Evolutionary conservation across 352 stramenopile species (phyloP).

Genomic region (Phytophthora pluvialis): DNA sequence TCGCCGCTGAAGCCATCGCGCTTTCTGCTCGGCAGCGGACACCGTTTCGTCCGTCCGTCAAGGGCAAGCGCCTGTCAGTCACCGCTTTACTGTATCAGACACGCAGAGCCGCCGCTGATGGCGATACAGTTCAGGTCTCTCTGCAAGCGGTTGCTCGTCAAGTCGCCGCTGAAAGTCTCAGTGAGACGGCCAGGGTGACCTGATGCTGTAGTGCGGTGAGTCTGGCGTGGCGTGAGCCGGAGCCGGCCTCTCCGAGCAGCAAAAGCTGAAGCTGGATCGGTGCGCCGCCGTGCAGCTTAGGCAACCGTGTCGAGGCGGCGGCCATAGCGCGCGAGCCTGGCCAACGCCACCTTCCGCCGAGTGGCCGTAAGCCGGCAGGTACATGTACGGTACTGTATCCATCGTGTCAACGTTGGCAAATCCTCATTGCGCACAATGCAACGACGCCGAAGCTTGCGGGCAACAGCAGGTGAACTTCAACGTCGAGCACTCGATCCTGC

Average conservation of each 20-base stretch:
- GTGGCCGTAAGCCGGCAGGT: conserved; percentile 1
- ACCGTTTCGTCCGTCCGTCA: conserved; percentile 8
- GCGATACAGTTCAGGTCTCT: conserved; percentile 6
- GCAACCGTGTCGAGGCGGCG: neutral
- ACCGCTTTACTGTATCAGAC: conserved; percentile 29
- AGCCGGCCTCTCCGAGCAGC: conserved; percentile 1
- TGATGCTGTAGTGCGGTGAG: neutral
- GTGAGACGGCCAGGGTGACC: conserved; percentile 13
- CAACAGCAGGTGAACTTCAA: conserved; percentile 10
- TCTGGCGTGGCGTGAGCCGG: conserved; percentile 6
- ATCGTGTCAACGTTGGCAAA: conserved; percentile 18
- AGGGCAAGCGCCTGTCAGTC: conserved; percentile 17
- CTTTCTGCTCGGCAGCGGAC: conserved; percentile 21
- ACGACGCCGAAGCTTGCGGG: conserved; percentile 6
- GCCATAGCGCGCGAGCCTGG: neutral
- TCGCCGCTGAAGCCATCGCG: conserved; percentile 23
- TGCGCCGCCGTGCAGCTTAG: neutral
- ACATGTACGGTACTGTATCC: conserved; percentile 16
- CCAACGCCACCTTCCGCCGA: neutral
- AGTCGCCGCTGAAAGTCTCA: conserved; percentile 7
- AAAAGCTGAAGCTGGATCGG: neutral
- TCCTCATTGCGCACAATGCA: neutral
- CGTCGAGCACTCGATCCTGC: neutral
- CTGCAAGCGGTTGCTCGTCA: neutral
- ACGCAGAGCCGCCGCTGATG: conserved; percentile 2